Conservation (phyloP, 805 yeast genomes). For the Torulaspora microellipsoides region DNA sequence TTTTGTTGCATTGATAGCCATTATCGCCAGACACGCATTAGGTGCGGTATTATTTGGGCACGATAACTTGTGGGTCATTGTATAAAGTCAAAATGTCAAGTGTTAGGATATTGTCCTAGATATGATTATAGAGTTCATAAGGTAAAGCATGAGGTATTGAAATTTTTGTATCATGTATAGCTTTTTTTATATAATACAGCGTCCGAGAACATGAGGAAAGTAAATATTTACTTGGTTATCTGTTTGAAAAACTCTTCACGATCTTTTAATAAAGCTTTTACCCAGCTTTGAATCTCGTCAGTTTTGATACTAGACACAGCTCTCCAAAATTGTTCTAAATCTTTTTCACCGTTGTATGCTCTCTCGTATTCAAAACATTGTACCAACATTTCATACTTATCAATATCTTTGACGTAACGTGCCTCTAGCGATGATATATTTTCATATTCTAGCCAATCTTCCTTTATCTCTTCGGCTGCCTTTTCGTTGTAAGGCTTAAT, state of each 20-base stretch:
- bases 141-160: no score
- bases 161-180: no score
- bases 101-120: no score
- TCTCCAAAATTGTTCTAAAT: conserved; percentile 62
- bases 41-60: conserved; percentile 86
- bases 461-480: conserved; percentile 61
- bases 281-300: conserved; percentile 63
- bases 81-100: conserved; percentile 2
- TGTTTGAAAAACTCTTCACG: conserved; percentile 32
- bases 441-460: conserved; percentile 87
- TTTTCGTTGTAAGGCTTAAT: conserved; percentile 56
- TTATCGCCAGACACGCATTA: conserved; percentile 71
- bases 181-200: no score
- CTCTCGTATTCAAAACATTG: conserved; percentile 83
- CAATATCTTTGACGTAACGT: conserved; percentile 84
- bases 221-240: neutral
- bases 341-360: conserved; percentile 48
- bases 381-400: conserved; percentile 79
- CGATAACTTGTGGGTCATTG: conserved; percentile 59
- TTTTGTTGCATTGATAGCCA: conserved; percentile 57
- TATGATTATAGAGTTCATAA: no score
- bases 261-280: conserved; percentile 51
- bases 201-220: neutral
- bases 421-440: conserved; percentile 78
- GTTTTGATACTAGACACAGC: conserved; percentile 64